Evolutionary conservation across 2,329 filamentous ascomycete species (phyloP).

Genomic region (Pezicula radicicola): DNA sequence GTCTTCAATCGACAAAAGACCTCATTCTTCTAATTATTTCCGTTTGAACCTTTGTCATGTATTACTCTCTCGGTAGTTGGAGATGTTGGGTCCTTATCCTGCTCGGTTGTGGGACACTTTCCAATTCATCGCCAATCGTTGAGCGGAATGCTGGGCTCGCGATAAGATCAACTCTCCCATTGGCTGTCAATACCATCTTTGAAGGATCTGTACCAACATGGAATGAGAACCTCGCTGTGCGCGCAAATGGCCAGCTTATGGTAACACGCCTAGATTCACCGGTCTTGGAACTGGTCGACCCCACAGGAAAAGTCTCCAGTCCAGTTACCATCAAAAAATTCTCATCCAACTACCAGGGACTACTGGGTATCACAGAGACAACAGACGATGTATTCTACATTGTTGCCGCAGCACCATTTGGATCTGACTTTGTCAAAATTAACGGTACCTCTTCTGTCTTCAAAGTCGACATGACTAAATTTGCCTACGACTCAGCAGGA

Average conservation of each 20-base stretch:
- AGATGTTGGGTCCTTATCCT: too few relatives aligned
- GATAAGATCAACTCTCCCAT: not conserved
- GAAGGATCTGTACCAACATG: not conserved
- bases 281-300: conserved; percentile 30
- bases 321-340: conserved; percentile 22
- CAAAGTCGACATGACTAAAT: conserved; percentile 10
- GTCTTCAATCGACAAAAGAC: too few relatives aligned
- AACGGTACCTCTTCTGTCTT: conserved; percentile 13
- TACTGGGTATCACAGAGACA: conserved; percentile 32
- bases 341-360: conserved; percentile 22
- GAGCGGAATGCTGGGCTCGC: not conserved
- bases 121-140: too few relatives aligned
- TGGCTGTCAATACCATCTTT: not conserved
- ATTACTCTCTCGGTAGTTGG: too few relatives aligned
- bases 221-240: conserved; percentile 32
- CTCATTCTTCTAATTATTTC: too few relatives aligned
- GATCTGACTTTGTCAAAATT: conserved; percentile 16
- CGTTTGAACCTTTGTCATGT: too few relatives aligned
- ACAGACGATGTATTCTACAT: conserved; percentile 25
- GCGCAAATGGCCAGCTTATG: conserved; percentile 32
- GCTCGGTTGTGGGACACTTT: too few relatives aligned
- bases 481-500: not conserved
- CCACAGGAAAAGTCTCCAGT: conserved; percentile 5
- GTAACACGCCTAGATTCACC: conserved; percentile 24
- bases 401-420: conserved; percentile 19